Conservation (phyloP, 352 stramenopile genomes). For the Albugo laibachii region DNA sequence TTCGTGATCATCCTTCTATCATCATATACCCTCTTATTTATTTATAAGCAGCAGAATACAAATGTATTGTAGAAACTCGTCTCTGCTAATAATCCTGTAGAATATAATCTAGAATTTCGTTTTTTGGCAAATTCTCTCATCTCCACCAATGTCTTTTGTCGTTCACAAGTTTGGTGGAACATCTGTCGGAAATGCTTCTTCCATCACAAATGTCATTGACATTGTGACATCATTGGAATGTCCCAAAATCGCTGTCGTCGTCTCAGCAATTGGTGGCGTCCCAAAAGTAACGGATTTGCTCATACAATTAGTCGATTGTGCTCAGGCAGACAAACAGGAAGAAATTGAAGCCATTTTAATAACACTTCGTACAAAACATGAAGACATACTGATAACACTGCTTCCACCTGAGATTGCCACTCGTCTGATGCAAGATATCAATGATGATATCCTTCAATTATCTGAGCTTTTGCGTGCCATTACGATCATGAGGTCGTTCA, state of each 20-base stretch:
- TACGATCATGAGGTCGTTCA: constrained; percentile 77
- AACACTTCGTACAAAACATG: constrained; percentile 62
- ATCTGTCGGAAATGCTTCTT: constrained; percentile 83
- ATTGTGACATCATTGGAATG: constrained; percentile 32
- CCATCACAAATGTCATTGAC: constrained; percentile 72
- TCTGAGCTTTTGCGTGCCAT: constrained; percentile 71
- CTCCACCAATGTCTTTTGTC: constrained; percentile 24
- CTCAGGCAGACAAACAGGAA: constrained; percentile 60
- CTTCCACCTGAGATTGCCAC: constrained; percentile 24
- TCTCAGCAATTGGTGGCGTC: constrained; percentile 92
- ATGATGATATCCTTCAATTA: constrained; percentile 37
- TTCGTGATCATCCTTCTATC: no score
- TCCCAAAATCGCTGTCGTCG: constrained; percentile 65
- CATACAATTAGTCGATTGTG: constrained; percentile 75
- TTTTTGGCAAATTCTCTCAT: not conserved
- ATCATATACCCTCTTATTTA: no score
- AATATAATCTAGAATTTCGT: no score
- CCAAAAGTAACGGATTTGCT: constrained; percentile 93
- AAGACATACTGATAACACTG: constrained; percentile 37
- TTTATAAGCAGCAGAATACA: not conserved
- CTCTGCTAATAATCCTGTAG: not conserved
- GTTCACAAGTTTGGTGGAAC: constrained; percentile 97
- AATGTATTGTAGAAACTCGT: not conserved
- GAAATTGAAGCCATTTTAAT: constrained; percentile 50
- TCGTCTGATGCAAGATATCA: constrained; percentile 37